phyloP scores from a whole-genome alignment of 306 rosid species.

The Corylus avellana region DNA sequence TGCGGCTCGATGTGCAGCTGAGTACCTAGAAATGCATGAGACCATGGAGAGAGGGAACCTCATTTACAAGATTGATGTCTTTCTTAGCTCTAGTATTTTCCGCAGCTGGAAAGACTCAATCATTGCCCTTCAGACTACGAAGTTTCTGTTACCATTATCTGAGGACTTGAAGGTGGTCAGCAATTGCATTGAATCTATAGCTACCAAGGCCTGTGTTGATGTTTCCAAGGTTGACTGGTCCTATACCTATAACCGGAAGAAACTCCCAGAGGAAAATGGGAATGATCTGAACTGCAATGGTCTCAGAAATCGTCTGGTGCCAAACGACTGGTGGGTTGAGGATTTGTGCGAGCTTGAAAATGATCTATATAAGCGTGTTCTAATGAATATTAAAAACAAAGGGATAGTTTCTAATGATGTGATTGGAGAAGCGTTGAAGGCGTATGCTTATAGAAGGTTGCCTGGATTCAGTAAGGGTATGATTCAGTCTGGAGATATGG shows the following conservation, averaged over 20 bases:
- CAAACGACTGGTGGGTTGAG: slow-evolving; percentile 98
- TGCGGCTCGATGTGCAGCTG: slow-evolving; percentile 83
- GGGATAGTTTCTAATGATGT: slow-evolving; percentile 58
- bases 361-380: slow-evolving; percentile 68
- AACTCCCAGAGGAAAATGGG: slow-evolving; percentile 79
- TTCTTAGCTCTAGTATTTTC: slow-evolving; percentile 87
- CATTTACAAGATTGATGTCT: slow-evolving; percentile 89
- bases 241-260: slow-evolving; percentile 81
- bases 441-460: slow-evolving; percentile 75
- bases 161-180: slow-evolving; percentile 78
- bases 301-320: slow-evolving; percentile 66
- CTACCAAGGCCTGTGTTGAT: slow-evolving; percentile 77
- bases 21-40: slow-evolving; percentile 90
- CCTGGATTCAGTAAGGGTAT: slow-evolving; percentile 84
- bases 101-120: slow-evolving; percentile 98
- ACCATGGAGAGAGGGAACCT: slow-evolving; percentile 87
- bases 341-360: slow-evolving; percentile 93
- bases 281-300: slow-evolving; percentile 58
- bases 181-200: slow-evolving; percentile 71
- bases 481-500: slow-evolving; percentile 55
- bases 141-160: slow-evolving; percentile 56
- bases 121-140: slow-evolving; percentile 87
- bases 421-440: slow-evolving; percentile 90
- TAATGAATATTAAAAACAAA: slow-evolving; percentile 57
- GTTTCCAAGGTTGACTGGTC: slow-evolving; percentile 93